Evolutionary conservation across 768 basidiomycete genomes (phyloP).

Genomic region (Piloderma croceum): DNA sequence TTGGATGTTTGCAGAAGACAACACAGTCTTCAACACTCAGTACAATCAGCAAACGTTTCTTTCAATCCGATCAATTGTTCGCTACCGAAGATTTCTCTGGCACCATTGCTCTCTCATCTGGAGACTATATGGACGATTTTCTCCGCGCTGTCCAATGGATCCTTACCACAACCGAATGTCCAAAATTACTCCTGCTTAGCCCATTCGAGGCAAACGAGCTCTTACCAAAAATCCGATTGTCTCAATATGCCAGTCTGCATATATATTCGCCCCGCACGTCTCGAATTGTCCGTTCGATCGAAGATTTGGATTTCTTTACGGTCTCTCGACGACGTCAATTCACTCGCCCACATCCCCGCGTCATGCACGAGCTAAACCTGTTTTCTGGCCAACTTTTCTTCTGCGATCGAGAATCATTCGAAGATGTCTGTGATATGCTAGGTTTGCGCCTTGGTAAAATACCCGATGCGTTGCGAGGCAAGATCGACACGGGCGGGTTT

Average conservation of each 20-base stretch:
- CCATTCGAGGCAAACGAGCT: conserved; percentile 24
- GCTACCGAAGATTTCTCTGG: conserved; percentile 4
- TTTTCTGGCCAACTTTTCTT: conserved; percentile 28
- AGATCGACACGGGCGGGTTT: conserved; percentile 1
- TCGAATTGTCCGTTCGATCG: conserved; percentile 12
- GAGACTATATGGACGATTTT: conserved; percentile 7
- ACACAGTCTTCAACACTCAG: no score
- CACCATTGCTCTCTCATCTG: background rate
- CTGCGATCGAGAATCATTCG: conserved; percentile 19
- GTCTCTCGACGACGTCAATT: conserved; percentile 1
- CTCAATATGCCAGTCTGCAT: conserved; percentile 16
- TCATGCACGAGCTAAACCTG: conserved; percentile 18
- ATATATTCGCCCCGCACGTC: conserved; percentile 21
- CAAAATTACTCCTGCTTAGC: conserved; percentile 20
- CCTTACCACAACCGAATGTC: conserved; percentile 5
- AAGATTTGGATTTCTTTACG: conserved; percentile 7
- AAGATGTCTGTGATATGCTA: conserved; percentile 19
- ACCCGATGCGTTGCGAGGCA: background rate
- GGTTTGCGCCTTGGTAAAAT: conserved; percentile 12
- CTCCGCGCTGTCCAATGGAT: conserved; percentile 25
- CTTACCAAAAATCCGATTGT: conserved; percentile 15
- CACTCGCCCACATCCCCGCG: background rate
- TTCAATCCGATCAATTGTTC: background rate
- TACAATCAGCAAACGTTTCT: background rate
- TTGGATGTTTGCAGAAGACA: no score